Evolutionary conservation across 257 asterid species (phyloP).

Genomic region (Nicotiana sylvestris): DNA sequence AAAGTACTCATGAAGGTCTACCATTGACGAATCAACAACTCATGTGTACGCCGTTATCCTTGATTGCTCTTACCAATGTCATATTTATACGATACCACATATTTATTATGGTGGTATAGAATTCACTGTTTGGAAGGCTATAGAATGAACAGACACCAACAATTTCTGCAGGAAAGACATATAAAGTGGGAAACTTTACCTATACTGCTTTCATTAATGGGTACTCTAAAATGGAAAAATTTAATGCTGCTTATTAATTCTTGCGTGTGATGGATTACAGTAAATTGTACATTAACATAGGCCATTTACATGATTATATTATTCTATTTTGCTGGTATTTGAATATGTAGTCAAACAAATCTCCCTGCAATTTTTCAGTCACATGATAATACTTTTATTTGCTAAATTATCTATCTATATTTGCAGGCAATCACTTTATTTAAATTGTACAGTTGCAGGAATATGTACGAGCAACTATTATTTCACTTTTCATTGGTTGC

Average conservation of each 20-base stretch:
- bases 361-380: too few species aligned
- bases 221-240: constrained; percentile 59
- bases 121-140: background rate
- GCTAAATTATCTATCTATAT: too few species aligned
- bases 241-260: constrained; percentile 50
- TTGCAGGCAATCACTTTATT: too few species aligned
- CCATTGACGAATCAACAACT: background rate
- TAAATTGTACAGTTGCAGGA: too few species aligned
- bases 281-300: too few species aligned
- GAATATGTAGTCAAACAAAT: too few species aligned
- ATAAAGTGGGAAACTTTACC: constrained; percentile 18
- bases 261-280: constrained; percentile 35
- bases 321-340: too few species aligned
- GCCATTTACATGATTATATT: too few species aligned
- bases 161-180: background rate
- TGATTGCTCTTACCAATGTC: background rate
- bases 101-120: background rate
- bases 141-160: background rate
- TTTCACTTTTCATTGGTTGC: too few species aligned
- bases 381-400: too few species aligned
- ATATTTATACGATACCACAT: background rate
- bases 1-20: background rate
- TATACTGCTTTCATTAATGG: constrained; percentile 66
- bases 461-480: too few species aligned
- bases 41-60: background rate